Evolutionary conservation across 1,139 yeast genomes (phyloP).

Genomic region (Blastobotrys aristatus): DNA sequence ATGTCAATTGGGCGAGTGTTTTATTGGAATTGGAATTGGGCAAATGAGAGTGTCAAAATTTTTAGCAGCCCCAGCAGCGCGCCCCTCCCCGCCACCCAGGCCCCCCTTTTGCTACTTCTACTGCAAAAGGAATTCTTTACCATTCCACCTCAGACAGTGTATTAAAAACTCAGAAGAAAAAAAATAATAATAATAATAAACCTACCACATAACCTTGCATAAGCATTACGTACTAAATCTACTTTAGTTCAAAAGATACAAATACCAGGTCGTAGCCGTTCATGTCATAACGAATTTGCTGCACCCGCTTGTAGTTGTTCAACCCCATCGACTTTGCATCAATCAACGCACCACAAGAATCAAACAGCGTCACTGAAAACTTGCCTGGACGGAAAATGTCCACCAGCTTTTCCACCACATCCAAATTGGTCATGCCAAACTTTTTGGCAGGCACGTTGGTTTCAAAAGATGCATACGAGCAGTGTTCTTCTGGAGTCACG

Average conservation of each 20-base stretch:
- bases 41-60: too few species aligned
- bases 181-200: not conserved
- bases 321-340: slow-evolving; percentile 22
- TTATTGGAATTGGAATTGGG: too few species aligned
- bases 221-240: too few species aligned
- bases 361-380: slow-evolving; percentile 69
- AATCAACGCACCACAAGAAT: slow-evolving; percentile 20
- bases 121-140: too few species aligned
- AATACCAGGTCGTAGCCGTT: slow-evolving; percentile 47
- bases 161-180: not conserved
- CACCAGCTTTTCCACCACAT: slow-evolving; percentile 52
- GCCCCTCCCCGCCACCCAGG: too few species aligned
- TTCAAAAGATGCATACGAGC: slow-evolving; percentile 96
- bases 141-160: too few species aligned
- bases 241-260: slow-evolving; percentile 29
- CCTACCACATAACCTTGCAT: not conserved
- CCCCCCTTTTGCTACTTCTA: too few species aligned
- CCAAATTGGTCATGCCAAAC: slow-evolving; percentile 43
- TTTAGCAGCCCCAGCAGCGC: too few species aligned
- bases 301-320: slow-evolving; percentile 58
- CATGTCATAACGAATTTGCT: slow-evolving; percentile 67
- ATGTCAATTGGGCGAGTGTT: too few species aligned
- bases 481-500: slow-evolving; percentile 88
- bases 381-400: slow-evolving; percentile 67
- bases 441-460: slow-evolving; percentile 62